A percentile compares a stretch with the other conserved stretches of the same genome.
phyloP scores from a whole-genome alignment of 257 asterid genomes.

The Knoxia roxburghii region DNA sequence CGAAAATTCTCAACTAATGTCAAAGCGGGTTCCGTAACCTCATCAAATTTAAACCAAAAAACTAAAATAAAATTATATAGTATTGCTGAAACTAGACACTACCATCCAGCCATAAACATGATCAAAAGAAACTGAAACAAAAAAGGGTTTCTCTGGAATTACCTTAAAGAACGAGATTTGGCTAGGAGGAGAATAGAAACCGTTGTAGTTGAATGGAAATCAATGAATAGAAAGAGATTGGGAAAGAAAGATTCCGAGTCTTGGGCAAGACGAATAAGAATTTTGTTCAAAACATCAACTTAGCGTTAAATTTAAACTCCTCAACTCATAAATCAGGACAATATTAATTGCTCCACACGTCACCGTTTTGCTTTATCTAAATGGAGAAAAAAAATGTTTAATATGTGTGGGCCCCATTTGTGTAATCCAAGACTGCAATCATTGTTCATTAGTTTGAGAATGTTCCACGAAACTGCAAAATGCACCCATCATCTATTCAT shows the following conservation, averaged over 20 bases:
- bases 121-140: neutral
- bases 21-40: neutral
- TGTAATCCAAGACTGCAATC: no score
- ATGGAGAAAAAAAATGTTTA: no score
- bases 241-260: neutral
- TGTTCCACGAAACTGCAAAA: no score
- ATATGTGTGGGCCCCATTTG: no score
- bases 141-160: neutral
- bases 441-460: no score
- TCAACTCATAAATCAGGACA: no score
- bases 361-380: no score
- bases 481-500: no score
- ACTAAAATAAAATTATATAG: neutral
- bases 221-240: neutral
- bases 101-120: neutral
- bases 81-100: neutral
- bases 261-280: neutral
- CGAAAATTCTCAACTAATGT: neutral
- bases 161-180: neutral
- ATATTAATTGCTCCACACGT: no score
- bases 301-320: no score
- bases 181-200: neutral
- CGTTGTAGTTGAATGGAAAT: neutral
- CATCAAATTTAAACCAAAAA: neutral
- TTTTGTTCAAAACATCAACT: neutral